Conservation (phyloP, 257 asterid species). For the Nicotiana paniculata region DNA sequence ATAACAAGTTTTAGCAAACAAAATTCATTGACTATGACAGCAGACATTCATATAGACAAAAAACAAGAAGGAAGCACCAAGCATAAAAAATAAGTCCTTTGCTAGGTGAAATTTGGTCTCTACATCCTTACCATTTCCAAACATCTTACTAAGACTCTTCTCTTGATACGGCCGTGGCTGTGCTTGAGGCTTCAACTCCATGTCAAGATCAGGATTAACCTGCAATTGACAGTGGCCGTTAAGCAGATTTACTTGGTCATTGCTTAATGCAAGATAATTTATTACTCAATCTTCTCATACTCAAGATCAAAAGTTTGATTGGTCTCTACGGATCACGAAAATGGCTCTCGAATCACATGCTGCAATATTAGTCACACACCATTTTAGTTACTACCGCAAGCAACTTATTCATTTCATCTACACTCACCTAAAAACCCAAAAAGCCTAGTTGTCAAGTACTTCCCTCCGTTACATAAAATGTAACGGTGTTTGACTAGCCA, state of each 20-base stretch:
- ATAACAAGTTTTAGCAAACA: not conserved
- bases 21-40: not conserved
- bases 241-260: not conserved
- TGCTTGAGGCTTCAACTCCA: constrained; percentile 97
- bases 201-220: constrained; percentile 97
- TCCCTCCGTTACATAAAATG: too few species aligned
- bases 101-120: not conserved
- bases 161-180: constrained; percentile 99
- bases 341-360: not conserved
- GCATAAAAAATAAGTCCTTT: not conserved
- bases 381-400: not conserved
- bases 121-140: constrained; percentile 75
- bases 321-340: not conserved
- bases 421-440: too few species aligned
- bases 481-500: too few species aligned
- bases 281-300: not conserved
- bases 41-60: not conserved
- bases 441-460: too few species aligned
- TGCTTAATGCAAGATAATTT: not conserved
- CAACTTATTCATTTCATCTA: not conserved
- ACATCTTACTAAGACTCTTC: constrained; percentile 93
- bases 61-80: not conserved
- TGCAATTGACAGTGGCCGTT: constrained; percentile 24
- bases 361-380: not conserved
- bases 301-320: not conserved